Evolutionary conservation across 495 filamentous ascomycete species (phyloP), one percentile per base, ranked within the genome.

Genomic region (Bacidia gigantensis): DNA sequence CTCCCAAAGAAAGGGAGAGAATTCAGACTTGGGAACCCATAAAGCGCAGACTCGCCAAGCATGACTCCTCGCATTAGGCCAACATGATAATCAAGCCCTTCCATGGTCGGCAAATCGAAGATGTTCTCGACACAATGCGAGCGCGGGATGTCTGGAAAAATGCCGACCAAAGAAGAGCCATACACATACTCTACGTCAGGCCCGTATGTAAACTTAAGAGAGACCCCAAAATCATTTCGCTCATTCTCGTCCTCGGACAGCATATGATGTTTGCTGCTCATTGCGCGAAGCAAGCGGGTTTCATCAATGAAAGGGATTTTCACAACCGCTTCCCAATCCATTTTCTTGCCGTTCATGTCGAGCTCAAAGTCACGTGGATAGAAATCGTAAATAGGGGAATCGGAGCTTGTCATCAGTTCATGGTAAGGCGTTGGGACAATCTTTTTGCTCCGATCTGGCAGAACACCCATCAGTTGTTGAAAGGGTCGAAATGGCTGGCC

Each of bases 291-390:
- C 17, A 99, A 69, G 2, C 93, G 77, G 47, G 77, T 74, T 63
- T 97, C 89, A 26, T 97, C 88, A 58, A 99, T 99, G 67, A 99
- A 99, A 0, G 93, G 93, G 56, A 99, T 97, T 68, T 95, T 96
- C 49, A 97, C 89, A 38, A 99, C 89, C 26, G 92, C 93, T 61
- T 99, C 93, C 93, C 93, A 99, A 58, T 97, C 93, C 88, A 94
- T 93, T 72, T 95, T 99, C 74, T 99, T 99, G 51, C 93, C 93
- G 59, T 97, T 96, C 90, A 97, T 96, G 62, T 99, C 93, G 18
- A 99, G 76, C 57, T 95, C 89, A 57, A 99, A 99, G 56, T 97
- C 90, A 52, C 90, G 78, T 24, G 93, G 93, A 61, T 99, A 99
- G 67, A 99, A 97, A 60, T 97, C 90, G 59, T 95, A 86, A 64